Base-by-base conservation (phyloP, 768 basidiomycete genomes). In the Hypsizygus marmoreus region DNA sequence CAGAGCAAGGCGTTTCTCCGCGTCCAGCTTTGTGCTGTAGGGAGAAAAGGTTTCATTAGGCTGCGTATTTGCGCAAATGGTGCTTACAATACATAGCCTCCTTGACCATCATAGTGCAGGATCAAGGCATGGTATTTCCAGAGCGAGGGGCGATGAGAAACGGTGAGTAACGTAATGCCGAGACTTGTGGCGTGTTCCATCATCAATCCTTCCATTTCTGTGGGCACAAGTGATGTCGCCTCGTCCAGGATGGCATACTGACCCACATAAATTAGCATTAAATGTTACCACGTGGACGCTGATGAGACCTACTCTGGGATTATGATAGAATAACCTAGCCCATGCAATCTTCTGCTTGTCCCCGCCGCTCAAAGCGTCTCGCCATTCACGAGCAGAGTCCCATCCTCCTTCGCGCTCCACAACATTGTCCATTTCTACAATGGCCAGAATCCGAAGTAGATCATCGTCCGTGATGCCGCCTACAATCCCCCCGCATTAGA, bases 271-370 rank as follows among this genome's bases (percentile, higher is more conserved):
- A n/a, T n/a, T n/a, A n/a, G n/a, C n/a, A n/a, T n/a, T n/a, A n/a
- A n/a, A n/a, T n/a, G n/a, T n/a, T n/a, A n/a, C n/a, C n/a, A n/a
- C n/a, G n/a, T n/a, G n/a, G n/a, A n/a, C n/a, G n/a, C n/a, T n/a
- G n/a, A n/a, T n/a, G n/a, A 19, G 4, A 60, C 74, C 53, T 51
- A 84, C 92, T 78, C 92, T 95, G 8, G 95, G 95, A 46, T 78
- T 73, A 61, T 98, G 95, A 64, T 99, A 99, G 63, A 97, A 99
- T 55, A 99, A 65, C 55, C 95, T 73, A 10, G 93, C 95, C 93
- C 95, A 97, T 0, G 95, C 95, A 46, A 98, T 88, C 69, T 95
- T 86, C 68, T 98, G 95, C 65, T 98, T 92, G 65, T 97, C 95
- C 14, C 95, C 95, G 1, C 95, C 95, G 59, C 90, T 93, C 25